Conservation (phyloP, 2,329 filamentous ascomycete genomes). For the Colletotrichum sansevieriae region DNA sequence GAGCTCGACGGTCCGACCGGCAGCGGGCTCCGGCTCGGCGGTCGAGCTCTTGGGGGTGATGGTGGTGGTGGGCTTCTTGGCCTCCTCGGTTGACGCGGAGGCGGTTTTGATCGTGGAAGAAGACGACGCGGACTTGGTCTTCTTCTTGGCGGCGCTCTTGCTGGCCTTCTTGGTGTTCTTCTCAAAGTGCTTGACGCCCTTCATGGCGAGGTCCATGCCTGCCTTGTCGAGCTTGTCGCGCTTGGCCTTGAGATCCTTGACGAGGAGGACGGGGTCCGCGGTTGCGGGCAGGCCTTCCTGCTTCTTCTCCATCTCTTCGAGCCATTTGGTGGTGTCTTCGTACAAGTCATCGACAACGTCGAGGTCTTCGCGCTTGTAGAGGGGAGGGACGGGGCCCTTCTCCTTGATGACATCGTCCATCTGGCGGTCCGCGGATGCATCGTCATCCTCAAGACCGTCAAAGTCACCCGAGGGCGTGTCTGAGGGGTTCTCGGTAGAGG, state of each 20-base stretch:
- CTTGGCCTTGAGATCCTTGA: slow-evolving; percentile 78
- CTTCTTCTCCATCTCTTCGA: slow-evolving; percentile 76
- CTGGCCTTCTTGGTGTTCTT: slow-evolving; percentile 58
- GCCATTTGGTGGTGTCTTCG: slow-evolving; percentile 77
- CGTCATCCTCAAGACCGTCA: slow-evolving; percentile 84
- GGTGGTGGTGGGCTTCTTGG: slow-evolving; percentile 54
- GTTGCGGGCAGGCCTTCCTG: slow-evolving; percentile 78
- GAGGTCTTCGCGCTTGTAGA: slow-evolving; percentile 82
- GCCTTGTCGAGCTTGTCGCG: slow-evolving; percentile 79
- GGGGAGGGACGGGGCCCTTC: slow-evolving; percentile 69
- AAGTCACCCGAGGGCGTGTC: slow-evolving; percentile 67
- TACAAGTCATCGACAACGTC: slow-evolving; percentile 72
- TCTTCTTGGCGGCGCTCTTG: slow-evolving; percentile 54
- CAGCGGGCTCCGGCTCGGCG: slow-evolving; percentile 48
- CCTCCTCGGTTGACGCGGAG: slow-evolving; percentile 44
- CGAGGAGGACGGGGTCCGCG: slow-evolving; percentile 80
- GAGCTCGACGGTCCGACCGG: slow-evolving; percentile 56
- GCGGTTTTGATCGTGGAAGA: slow-evolving; percentile 55
- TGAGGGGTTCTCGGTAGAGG: slow-evolving; percentile 54
- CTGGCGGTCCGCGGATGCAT: slow-evolving; percentile 53
- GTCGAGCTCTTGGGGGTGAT: slow-evolving; percentile 46
- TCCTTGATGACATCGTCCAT: slow-evolving; percentile 61
- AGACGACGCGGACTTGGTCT: slow-evolving; percentile 58
- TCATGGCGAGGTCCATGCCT: slow-evolving; percentile 78
- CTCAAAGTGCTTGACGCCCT: slow-evolving; percentile 71